Base-by-base conservation (phyloP, 2,329 filamentous ascomycete species). In the Aspergillus japonicus region DNA sequence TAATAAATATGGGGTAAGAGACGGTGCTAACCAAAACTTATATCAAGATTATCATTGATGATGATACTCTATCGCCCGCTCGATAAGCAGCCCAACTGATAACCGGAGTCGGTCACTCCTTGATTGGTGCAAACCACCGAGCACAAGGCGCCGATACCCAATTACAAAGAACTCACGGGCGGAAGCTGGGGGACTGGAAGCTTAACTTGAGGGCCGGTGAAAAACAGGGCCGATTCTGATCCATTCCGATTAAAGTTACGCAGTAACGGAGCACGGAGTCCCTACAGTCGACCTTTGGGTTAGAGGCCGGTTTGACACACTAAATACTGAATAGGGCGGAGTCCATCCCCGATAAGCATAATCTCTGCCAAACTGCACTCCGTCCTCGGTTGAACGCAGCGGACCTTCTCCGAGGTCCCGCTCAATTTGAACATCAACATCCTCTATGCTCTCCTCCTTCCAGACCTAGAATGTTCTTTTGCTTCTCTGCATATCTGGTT, bases 1-100 rank as follows among this genome's bases (percentile, higher is more conserved):
- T 70, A 70, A 71, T 61, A 47, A 47, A 62, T 62, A 67, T 69
- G 68, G 68, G 66, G 64, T 65, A 65, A 62, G 12, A 44, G 14
- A 44, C n/a, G 39, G 39, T 44, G 39, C 39, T 44, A 44, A 44
- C 39, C 39, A 44, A 19, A 44, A 44, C 39, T 44, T 44, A 47
- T 26, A 51, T 39, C 29, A 44, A 44, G 39, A 44, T 44, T 16
- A 44, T 44, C 39, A 44, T 44, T 16, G 14, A 44, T 44, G 14
- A 44, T 29, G 26, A 29, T 29, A 29, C 26, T 29, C 26, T 29
- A 29, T 29, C 26, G 26, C 7, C 26, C 26, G 26, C 26, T 29
- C 26, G 26, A 29, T 44, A 16, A 44, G 39, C 16, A 7, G 23
- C 39, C 10, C 52, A 26, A 12, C n/a, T 33, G 54, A 61, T 58